Base-by-base conservation (phyloP, 495 filamentous ascomycete genomes). In the Aspergillus affinis region DNA sequence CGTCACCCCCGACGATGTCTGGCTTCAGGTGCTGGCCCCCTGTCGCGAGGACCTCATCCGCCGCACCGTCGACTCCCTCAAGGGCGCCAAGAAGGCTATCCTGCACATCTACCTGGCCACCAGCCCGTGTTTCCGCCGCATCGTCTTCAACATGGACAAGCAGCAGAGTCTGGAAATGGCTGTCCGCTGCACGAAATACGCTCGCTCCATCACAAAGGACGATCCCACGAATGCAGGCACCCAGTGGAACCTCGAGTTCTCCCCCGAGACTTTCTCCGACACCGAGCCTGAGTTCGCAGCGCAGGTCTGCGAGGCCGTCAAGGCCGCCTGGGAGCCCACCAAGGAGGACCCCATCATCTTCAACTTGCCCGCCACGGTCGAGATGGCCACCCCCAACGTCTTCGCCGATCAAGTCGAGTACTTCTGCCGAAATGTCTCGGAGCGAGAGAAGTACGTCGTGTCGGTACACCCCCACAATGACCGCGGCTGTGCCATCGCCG, bases 331-430 rank as follows among this genome's bases (percentile, higher is more conserved):
- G 94, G 93, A 80, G 55, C 93, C 94, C 6, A 84, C 86, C 0
- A 87, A 77, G 19, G 82, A 93, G 70, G 87, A 89, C 67, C 91
- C 89, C 17, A 94, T 98, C 67, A 93, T 98, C 70, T 97, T 98
- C 83, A 98, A 98, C 74, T 83, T 98, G 30, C 94, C 94, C 10
- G 94, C 94, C 8, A 98, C 94, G 0, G 94, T 98, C 19, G 94
- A 98, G 75, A 88, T 97, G 89, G 76, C 91, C 2, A 98, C 94
- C 2, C 94, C 94, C 19, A 98, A 98, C 67, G 83, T 97, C 53
- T 98, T 95, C 69, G 94, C 94, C 27, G 94, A 98, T 74, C 91
- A 96, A 75, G 90, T 98, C 63, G 94, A 98, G 70, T 97, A 90
- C 76, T 98, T 98, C 76, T 95, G 92, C 76, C 83, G 80, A 36